phyloP scores from a whole-genome alignment of 2,329 filamentous ascomycete genomes.

The Trichoderma cornu-damae region DNA sequence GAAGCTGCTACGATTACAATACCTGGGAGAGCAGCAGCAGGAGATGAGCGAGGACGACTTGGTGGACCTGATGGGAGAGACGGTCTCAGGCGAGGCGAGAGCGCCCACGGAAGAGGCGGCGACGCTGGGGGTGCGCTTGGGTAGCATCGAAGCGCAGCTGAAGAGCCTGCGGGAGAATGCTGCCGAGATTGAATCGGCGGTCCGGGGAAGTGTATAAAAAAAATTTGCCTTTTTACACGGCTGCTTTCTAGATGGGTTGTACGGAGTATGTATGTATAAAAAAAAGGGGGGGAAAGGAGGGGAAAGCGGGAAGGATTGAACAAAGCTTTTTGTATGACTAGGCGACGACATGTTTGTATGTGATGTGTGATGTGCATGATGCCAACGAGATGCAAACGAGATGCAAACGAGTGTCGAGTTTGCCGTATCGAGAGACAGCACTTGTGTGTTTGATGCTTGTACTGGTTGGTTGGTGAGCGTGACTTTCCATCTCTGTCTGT shows the following conservation, averaged over 20 bases:
- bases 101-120: slow-evolving; percentile 1
- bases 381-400: slow-evolving; percentile 13
- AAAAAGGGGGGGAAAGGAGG: too few species aligned
- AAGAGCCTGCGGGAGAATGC: slow-evolving; percentile 17
- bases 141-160: slow-evolving; percentile 22
- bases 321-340: too few species aligned
- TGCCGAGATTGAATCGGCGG: slow-evolving; percentile 25
- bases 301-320: too few species aligned
- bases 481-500: not conserved
- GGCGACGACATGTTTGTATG: slow-evolving; percentile 13
- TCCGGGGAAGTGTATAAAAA: slow-evolving; percentile 14
- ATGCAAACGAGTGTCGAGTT: too few species aligned
- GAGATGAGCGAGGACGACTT: slow-evolving; percentile 36
- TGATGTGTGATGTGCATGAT: slow-evolving; percentile 12
- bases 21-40: slow-evolving; percentile 26
- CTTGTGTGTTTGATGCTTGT: too few species aligned
- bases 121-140: slow-evolving; percentile 8
- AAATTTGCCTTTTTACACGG: not conserved
- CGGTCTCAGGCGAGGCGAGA: slow-evolving; percentile 14
- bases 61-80: slow-evolving; percentile 30
- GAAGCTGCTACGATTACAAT: slow-evolving; percentile 30
- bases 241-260: slow-evolving; percentile 7
- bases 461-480: too few species aligned
- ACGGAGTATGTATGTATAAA: slow-evolving; percentile 19
- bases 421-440: too few species aligned